phyloP scores from a whole-genome alignment of 1,284 basidiomycete species.

The Moesziomyces globuligerus region DNA sequence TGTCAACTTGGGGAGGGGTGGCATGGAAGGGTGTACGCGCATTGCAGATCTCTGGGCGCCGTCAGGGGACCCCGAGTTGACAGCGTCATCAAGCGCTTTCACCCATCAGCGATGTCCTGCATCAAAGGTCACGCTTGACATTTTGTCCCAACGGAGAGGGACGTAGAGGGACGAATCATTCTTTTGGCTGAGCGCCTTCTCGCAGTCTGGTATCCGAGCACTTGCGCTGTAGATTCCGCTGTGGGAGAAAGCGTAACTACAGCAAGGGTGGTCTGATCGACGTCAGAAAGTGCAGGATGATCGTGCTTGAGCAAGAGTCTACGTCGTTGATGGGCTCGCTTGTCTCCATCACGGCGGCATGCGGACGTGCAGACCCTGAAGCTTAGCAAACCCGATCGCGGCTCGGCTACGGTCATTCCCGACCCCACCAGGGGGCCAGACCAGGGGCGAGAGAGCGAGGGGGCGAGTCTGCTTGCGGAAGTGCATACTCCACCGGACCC shows the following conservation, averaged over 20 bases:
- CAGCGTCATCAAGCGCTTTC: constrained; percentile 13
- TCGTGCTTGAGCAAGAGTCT: constrained; percentile 16
- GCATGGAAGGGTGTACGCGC: constrained; percentile 1
- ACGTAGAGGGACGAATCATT: not conserved
- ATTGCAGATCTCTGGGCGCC: constrained; percentile 10
- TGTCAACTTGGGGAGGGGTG: too few relatives aligned
- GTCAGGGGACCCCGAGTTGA: not conserved
- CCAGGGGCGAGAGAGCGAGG: too few relatives aligned
- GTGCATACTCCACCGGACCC: not conserved
- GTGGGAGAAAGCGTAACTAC: too few relatives aligned
- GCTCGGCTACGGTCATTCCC: constrained; percentile 31
- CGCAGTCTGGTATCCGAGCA: too few relatives aligned
- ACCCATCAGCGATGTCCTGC: too few relatives aligned
- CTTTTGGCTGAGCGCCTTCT: too few relatives aligned
- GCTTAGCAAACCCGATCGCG: constrained; percentile 43
- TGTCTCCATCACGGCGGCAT: not conserved
- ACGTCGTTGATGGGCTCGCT: constrained; percentile 10
- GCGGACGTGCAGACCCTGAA: constrained; percentile 12
- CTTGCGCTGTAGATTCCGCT: too few relatives aligned
- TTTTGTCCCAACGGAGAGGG: too few relatives aligned
- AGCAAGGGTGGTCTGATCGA: too few relatives aligned
- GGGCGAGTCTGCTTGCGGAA: constrained; percentile 15
- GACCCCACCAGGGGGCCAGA: too few relatives aligned
- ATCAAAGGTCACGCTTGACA: too few relatives aligned
- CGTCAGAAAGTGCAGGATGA: constrained; percentile 3